Percentiles rank a stretch among this genome's conserved stretches.
Conservation (phyloP, 2,329 filamentous ascomycete genomes). For the Cytospora piceae region DNA sequence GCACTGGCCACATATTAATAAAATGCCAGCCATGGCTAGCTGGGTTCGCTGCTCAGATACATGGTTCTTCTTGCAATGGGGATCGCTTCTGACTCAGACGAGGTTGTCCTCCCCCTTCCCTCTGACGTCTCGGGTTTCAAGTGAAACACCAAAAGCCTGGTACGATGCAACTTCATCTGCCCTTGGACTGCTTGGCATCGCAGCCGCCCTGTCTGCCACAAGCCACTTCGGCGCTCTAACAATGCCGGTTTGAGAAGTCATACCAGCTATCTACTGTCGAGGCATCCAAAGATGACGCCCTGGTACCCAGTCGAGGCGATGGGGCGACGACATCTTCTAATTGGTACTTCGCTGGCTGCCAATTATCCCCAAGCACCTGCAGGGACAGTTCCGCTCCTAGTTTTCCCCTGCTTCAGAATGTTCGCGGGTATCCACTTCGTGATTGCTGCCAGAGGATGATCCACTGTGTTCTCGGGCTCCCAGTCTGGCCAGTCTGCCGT, state of each 20-base stretch:
- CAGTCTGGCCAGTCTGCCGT: conserved; percentile 9
- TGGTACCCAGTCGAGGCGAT: background rate
- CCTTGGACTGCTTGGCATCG: conserved; percentile 20
- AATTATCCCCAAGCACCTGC: conserved; percentile 18
- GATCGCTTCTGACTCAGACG: conserved; percentile 16
- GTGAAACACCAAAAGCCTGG: conserved; percentile 45
- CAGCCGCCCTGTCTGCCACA: conserved; percentile 19
- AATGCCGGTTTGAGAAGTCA: conserved; percentile 17
- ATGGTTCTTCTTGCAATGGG: conserved; percentile 4
- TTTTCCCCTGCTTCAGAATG: conserved; percentile 24
- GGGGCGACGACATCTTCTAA: background rate
- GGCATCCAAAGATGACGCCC: background rate
- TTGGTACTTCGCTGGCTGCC: conserved; percentile 2
- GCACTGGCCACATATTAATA: background rate
- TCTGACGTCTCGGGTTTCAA: conserved; percentile 53
- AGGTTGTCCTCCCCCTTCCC: conserved; percentile 29
- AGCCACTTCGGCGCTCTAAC: conserved; percentile 3
- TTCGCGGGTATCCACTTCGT: conserved; percentile 16
- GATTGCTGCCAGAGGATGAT: conserved; percentile 14
- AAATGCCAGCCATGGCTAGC: background rate
- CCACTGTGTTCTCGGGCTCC: conserved; percentile 10
- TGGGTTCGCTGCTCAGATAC: background rate
- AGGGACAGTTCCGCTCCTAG: conserved; percentile 13
- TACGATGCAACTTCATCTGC: conserved; percentile 35
- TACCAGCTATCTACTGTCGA: conserved; percentile 16